Evolutionary conservation across 768 basidiomycete species (phyloP).

Genomic region (Lentinula edodes): DNA sequence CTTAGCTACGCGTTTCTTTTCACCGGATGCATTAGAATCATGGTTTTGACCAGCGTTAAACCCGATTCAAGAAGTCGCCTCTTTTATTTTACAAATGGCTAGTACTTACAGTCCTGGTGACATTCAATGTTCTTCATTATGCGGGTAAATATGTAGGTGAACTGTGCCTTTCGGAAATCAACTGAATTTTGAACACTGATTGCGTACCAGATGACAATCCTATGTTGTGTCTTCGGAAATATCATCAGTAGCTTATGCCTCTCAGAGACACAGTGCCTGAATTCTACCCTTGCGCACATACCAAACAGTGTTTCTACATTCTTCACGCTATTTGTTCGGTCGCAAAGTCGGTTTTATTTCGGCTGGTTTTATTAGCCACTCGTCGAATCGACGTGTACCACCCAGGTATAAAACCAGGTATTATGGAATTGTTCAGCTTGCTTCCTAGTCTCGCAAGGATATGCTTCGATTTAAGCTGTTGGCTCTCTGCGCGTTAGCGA

Average conservation of each 20-base stretch:
- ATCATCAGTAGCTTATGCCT: background rate
- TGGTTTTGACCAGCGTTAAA: background rate
- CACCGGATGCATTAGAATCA: background rate
- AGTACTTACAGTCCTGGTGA: background rate
- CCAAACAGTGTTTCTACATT: background rate
- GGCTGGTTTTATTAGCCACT: background rate
- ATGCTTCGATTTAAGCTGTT: conserved; percentile 15
- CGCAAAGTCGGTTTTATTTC: background rate
- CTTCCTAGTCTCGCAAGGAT: background rate
- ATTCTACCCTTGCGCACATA: background rate
- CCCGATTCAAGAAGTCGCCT: background rate
- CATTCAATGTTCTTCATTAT: background rate
- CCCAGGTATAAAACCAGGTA: background rate
- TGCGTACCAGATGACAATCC: background rate
- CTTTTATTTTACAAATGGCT: background rate
- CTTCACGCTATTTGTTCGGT: background rate
- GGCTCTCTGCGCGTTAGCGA: conserved; percentile 19
- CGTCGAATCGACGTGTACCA: background rate
- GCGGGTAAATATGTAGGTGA: background rate
- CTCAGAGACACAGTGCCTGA: background rate
- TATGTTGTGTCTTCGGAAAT: background rate
- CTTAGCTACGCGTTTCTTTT: background rate
- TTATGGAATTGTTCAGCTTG: background rate
- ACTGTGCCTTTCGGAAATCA: background rate
- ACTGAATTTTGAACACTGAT: background rate